A percentile compares a stretch with the other conserved stretches of the same genome.
phyloP scores from a whole-genome alignment of 495 filamentous ascomycete genomes.

The Lophiotrema nucula region DNA sequence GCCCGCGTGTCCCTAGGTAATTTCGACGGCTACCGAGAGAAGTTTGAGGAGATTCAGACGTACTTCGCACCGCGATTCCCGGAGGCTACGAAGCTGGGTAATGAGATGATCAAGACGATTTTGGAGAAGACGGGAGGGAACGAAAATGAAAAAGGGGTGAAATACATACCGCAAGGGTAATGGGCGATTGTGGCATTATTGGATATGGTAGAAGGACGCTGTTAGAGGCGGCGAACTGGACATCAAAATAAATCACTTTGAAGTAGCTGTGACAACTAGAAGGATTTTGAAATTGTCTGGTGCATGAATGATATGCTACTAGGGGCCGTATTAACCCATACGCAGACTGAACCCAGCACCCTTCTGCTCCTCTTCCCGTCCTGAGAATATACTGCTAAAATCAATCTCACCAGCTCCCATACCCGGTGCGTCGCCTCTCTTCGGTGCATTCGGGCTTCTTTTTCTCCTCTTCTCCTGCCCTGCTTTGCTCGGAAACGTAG shows the following conservation, averaged over 20 bases:
- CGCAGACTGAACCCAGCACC: conserved; percentile 82
- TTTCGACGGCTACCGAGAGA: conserved; percentile 84
- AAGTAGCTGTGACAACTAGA: too few relatives aligned
- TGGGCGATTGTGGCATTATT: too few relatives aligned
- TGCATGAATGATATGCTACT: too few relatives aligned
- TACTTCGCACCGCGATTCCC: conserved; percentile 90
- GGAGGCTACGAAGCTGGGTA: conserved; percentile 80
- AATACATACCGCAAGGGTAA: too few relatives aligned
- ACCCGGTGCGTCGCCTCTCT: conserved; percentile 68
- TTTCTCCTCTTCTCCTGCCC: conserved; percentile 81
- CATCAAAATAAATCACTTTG: too few relatives aligned
- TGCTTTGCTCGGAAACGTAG: conserved; percentile 83
- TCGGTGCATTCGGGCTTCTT: conserved; percentile 82
- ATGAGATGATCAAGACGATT: conserved; percentile 96
- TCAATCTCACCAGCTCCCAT: conserved; percentile 64
- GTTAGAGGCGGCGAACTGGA: too few relatives aligned
- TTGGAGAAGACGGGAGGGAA: conserved; percentile 65
- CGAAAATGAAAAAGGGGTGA: too few relatives aligned
- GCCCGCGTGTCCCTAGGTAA: conserved; percentile 87
- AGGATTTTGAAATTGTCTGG: too few relatives aligned
- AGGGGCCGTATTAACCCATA: conserved; percentile 49
- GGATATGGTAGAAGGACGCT: too few relatives aligned
- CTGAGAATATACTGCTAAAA: conserved; percentile 75
- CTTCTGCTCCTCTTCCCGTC: conserved; percentile 67
- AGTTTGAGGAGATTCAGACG: conserved; percentile 81